Evolutionary conservation across 208 protist species (phyloP).

Genomic region (Herpetomonas samuelpessoai): DNA sequence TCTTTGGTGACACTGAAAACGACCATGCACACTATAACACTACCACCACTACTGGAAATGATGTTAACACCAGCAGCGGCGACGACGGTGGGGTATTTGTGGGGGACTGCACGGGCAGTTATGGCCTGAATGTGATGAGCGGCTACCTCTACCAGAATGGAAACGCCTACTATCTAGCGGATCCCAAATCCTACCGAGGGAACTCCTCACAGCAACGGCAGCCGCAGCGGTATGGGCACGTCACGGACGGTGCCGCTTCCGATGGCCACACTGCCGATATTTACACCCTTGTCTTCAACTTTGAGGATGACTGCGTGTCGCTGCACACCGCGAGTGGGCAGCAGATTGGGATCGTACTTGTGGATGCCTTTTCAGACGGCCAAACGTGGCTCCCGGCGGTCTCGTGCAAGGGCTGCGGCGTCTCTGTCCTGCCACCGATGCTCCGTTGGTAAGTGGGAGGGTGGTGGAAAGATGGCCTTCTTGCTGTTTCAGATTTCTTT

Average conservation of each 20-base stretch:
- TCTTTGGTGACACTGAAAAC: background rate
- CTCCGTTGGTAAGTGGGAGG: no score
- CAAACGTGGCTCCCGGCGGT: constrained; percentile 28
- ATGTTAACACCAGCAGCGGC: no score
- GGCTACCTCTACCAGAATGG: constrained; percentile 13
- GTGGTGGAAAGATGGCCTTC: no score
- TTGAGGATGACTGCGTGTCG: constrained; percentile 25
- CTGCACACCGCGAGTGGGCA: constrained; percentile 15
- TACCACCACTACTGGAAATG: background rate
- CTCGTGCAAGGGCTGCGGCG: constrained; percentile 24
- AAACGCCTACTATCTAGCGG: constrained; percentile 13
- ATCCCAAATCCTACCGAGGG: constrained; percentile 4
- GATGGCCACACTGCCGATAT: constrained; percentile 9
- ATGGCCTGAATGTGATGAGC: constrained; percentile 20
- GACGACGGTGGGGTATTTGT: constrained; percentile 18
- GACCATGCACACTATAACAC: background rate
- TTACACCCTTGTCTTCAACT: constrained; percentile 16
- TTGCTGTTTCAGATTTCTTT: no score
- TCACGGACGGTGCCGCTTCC: background rate
- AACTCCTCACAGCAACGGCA: background rate
- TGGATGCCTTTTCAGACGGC: constrained; percentile 27
- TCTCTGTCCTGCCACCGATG: constrained; percentile 23
- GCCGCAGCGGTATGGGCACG: background rate
- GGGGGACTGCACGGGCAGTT: constrained; percentile 25
- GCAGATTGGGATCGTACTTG: constrained; percentile 18